These are phyloP conservation scores for Wickerhamomyces hampshirensis DNA, from an alignment of 805 yeast genomes.

Conservation along the genomic window DNA sequence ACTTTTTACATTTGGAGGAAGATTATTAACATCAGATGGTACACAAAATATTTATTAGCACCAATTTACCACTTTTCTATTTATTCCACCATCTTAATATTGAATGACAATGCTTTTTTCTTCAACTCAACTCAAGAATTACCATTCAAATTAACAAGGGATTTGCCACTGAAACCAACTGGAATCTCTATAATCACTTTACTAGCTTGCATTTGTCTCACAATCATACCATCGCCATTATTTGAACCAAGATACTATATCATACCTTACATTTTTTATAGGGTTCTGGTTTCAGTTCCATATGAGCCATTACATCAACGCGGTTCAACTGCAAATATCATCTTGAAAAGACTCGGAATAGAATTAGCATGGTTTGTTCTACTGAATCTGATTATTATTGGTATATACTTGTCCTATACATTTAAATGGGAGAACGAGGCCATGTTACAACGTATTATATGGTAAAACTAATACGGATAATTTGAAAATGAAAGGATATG, in stretches of 20 bases:
- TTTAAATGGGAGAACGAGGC: conserved; percentile 67
- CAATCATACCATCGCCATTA: conserved; percentile 84
- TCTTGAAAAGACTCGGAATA: conserved; percentile 32
- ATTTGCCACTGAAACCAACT: conserved; percentile 36
- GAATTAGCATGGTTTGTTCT: conserved; percentile 63
- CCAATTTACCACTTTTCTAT: conserved; percentile 67
- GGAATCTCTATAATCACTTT: conserved; percentile 48
- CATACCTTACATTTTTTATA: conserved; percentile 71
- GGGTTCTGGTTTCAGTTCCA: conserved; percentile 48
- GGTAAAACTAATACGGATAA: conserved; percentile 66
- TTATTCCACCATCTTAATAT: conserved; percentile 31
- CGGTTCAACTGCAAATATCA: conserved; percentile 18
- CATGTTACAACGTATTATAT: conserved; percentile 72
- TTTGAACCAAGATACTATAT: conserved; percentile 94
- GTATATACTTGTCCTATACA: conserved; percentile 54
- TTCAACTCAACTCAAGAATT: conserved; percentile 32
- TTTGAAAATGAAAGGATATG: background rate
- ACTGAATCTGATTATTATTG: conserved; percentile 49
- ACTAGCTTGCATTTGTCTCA: conserved; percentile 46
- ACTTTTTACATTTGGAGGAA: conserved; percentile 80
- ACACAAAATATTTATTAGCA: conserved; percentile 45
- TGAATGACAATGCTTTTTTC: conserved; percentile 30
- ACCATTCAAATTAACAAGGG: conserved; percentile 30
- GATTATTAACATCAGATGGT: conserved; percentile 46
- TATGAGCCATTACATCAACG: conserved; percentile 23